These are phyloP conservation scores for Heritiera fomes DNA, from an alignment of 345 rosid genomes.

Conservation along the genomic window DNA sequence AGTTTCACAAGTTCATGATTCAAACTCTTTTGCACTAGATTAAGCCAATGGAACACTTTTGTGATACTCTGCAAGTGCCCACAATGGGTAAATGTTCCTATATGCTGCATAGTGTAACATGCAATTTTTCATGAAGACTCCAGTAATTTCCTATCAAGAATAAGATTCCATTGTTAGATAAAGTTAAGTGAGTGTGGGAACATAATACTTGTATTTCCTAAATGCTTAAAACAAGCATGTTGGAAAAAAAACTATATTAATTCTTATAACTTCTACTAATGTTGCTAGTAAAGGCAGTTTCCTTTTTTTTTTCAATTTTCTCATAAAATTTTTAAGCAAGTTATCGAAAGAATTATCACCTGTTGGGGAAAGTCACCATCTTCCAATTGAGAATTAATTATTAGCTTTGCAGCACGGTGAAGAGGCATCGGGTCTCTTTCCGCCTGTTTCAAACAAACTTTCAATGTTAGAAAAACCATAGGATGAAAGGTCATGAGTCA, in stretches of 20 bases:
- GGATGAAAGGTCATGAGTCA: neutral
- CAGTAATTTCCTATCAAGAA: conserved; percentile 43
- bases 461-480: neutral
- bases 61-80: too few relatives aligned
- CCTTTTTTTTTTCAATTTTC: too few relatives aligned
- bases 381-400: conserved; percentile 42
- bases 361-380: conserved; percentile 54
- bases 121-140: too few relatives aligned
- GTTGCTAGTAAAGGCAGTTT: neutral
- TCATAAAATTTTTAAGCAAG: neutral
- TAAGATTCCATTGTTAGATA: neutral
- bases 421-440: conserved; percentile 24
- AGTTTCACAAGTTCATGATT: neutral
- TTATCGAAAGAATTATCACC: conserved; percentile 18
- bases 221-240: too few relatives aligned
- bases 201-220: too few relatives aligned
- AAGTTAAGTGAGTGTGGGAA: neutral
- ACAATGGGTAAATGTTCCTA: too few relatives aligned
- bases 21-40: neutral
- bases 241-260: neutral
- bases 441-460: neutral
- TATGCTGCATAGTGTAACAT: too few relatives aligned
- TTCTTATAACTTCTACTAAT: too few relatives aligned
- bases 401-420: conserved; percentile 41
- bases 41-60: too few relatives aligned